phyloP scores from a whole-genome alignment of 2,329 filamentous ascomycete genomes.

The Fusarium burgessii region DNA sequence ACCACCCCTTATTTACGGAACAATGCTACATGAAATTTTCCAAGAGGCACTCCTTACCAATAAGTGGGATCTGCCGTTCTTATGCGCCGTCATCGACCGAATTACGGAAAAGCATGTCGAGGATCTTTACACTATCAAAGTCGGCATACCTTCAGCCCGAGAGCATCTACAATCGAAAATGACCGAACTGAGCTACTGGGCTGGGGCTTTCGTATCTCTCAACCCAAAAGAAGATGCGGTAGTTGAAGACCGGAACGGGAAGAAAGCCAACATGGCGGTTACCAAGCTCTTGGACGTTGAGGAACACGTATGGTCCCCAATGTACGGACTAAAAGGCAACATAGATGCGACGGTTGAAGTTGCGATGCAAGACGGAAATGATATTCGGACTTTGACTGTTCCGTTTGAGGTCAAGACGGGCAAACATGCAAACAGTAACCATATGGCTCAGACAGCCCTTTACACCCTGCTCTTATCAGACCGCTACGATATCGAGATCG shows the following conservation, averaged over 20 bases:
- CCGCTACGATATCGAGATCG: slow-evolving; percentile 92
- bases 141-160: slow-evolving; percentile 77
- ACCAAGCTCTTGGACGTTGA: slow-evolving; percentile 96
- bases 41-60: slow-evolving; percentile 90
- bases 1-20: slow-evolving; percentile 88
- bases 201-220: slow-evolving; percentile 79
- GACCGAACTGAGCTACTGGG: slow-evolving; percentile 85
- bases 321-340: slow-evolving; percentile 97
- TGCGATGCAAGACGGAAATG: slow-evolving; percentile 77
- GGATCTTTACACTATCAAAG: slow-evolving; percentile 87
- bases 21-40: slow-evolving; percentile 94
- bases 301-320: slow-evolving; percentile 98
- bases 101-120: slow-evolving; percentile 85
- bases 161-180: slow-evolving; percentile 88
- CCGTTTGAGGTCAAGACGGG: slow-evolving; percentile 98
- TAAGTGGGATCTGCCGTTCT: slow-evolving; percentile 78
- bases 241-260: slow-evolving; percentile 82
- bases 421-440: slow-evolving; percentile 81
- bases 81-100: slow-evolving; percentile 74
- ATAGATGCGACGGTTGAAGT: slow-evolving; percentile 97
- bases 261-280: slow-evolving; percentile 83
- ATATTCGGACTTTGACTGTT: slow-evolving; percentile 78
- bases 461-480: slow-evolving; percentile 95
- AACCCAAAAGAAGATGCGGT: slow-evolving; percentile 76
- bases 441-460: slow-evolving; percentile 92